Evolutionary conservation across 2,329 filamentous ascomycete species (phyloP), one percentile per base, ranked within the genome.

Genomic region (Neonectria hederae): DNA sequence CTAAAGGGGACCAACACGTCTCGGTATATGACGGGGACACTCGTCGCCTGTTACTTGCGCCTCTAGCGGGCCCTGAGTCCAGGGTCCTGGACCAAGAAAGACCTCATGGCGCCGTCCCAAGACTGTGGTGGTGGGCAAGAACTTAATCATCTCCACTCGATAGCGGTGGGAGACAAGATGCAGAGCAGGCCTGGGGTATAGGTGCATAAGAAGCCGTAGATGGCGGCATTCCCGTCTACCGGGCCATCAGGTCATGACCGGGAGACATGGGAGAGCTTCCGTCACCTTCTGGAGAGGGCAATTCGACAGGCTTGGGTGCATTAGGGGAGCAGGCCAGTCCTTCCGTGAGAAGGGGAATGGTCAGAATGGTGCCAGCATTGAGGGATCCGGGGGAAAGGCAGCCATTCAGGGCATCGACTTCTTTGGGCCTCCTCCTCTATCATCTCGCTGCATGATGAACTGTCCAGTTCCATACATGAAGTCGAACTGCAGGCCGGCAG

Each of bases 391-490:
- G 22, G 30, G 46, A 38, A 57, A 17, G 65, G 65, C 57, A 63
- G 28, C 65, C 48, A 65, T 46, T 65, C 40, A 63, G 45, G n/a
- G 24, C 10, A 38, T 13, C 40, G 49, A 22, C 21, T 22, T 49
- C 24, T 42, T 24, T 53, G 42, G 54, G 42, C 30, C 53, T 42
- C 35, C 52, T 59, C 51, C 30, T 62, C 14, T 49, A 22, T 51
- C 60, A 59, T 67, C 58, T 61, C 54, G 59, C 52, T 63, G 45
- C 46, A 65, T 63, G 66, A 26, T 59, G 59, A 62, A 51, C 21
- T 63, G 49, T 57, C 48, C 43, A 52, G 45, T 51, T 57, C 52
- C 38, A 38, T 30, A 28, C 45, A 62, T 19, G 40, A 24, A 56
- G 26, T 43, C n/a, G 38, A 55, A 52, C 45, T 62, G 59, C 53